These are phyloP conservation scores for Dothideomycetidae sp. DNA, from an alignment of 2,329 filamentous ascomycete species.

Conservation along the genomic window DNA sequence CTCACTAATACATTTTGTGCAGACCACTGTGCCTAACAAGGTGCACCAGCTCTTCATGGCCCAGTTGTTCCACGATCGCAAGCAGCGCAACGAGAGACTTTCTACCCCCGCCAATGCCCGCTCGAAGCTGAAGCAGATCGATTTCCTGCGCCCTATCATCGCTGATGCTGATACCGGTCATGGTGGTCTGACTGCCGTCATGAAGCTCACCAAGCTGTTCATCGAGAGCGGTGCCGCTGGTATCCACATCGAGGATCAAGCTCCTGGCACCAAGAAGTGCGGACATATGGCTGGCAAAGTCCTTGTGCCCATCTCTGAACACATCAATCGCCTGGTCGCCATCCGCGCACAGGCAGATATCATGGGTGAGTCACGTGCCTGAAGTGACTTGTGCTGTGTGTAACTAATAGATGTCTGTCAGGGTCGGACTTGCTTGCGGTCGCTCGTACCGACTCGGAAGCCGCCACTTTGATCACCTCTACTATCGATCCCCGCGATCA, in stretches of 20 bases:
- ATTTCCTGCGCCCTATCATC: slow-evolving; percentile 91
- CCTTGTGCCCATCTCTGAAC: slow-evolving; percentile 87
- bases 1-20: slow-evolving; percentile 10
- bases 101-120: slow-evolving; percentile 61
- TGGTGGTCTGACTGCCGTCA: slow-evolving; percentile 92
- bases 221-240: slow-evolving; percentile 91
- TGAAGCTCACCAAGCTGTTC: slow-evolving; percentile 98
- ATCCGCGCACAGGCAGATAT: slow-evolving; percentile 97
- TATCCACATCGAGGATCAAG: slow-evolving; percentile 98
- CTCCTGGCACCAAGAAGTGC: slow-evolving; percentile 97
- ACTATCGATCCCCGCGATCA: slow-evolving; percentile 95
- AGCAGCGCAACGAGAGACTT: slow-evolving; percentile 90
- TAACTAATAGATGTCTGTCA: too few relatives aligned
- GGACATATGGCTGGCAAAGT: slow-evolving; percentile 99
- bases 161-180: slow-evolving; percentile 96
- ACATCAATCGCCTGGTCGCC: slow-evolving; percentile 93
- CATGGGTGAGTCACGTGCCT: slow-evolving; percentile 51
- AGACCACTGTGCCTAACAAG: slow-evolving; percentile 98
- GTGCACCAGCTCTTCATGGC: slow-evolving; percentile 96
- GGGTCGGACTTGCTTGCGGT: slow-evolving; percentile 76
- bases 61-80: slow-evolving; percentile 98
- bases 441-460: slow-evolving; percentile 92
- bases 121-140: slow-evolving; percentile 59
- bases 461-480: slow-evolving; percentile 89
- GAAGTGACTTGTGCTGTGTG: slow-evolving; percentile 1